Evolutionary conservation across 345 rosid species (phyloP).

Genomic region (Ceriops zippeliana): DNA sequence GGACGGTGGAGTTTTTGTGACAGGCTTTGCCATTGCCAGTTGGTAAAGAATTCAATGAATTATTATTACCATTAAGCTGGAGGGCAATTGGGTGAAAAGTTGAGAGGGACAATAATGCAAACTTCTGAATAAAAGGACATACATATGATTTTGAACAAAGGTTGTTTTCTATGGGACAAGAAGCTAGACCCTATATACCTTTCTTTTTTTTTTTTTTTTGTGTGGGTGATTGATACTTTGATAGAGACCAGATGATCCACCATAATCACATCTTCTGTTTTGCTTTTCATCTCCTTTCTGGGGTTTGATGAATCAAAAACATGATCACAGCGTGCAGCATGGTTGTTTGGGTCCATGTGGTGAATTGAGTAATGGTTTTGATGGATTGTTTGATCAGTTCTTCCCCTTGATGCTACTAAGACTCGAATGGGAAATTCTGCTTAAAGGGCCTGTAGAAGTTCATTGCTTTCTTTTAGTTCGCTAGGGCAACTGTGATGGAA

Average conservation of each 20-base stretch:
- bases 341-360: constrained; percentile 9
- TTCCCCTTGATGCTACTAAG: no score
- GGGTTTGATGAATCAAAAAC: constrained; percentile 18
- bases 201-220: no score
- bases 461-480: no score
- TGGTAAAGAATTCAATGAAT: no score
- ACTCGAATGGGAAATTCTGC: no score
- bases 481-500: no score
- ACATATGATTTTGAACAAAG: constrained; percentile 1
- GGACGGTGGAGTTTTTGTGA: neutral
- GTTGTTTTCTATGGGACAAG: constrained; percentile 17
- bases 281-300: constrained; percentile 11
- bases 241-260: constrained; percentile 22
- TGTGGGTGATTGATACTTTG: neutral
- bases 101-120: no score
- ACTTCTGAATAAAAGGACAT: neutral
- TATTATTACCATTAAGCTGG: no score
- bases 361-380: neutral
- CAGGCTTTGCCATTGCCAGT: neutral
- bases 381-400: no score
- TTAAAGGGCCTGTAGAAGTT: no score
- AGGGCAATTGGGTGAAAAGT: no score
- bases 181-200: neutral
- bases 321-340: constrained; percentile 15
- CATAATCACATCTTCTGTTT: constrained; percentile 5